These are phyloP conservation scores for Lachancea mirantina DNA, from an alignment of 805 yeast genomes.

Conservation along the genomic window DNA sequence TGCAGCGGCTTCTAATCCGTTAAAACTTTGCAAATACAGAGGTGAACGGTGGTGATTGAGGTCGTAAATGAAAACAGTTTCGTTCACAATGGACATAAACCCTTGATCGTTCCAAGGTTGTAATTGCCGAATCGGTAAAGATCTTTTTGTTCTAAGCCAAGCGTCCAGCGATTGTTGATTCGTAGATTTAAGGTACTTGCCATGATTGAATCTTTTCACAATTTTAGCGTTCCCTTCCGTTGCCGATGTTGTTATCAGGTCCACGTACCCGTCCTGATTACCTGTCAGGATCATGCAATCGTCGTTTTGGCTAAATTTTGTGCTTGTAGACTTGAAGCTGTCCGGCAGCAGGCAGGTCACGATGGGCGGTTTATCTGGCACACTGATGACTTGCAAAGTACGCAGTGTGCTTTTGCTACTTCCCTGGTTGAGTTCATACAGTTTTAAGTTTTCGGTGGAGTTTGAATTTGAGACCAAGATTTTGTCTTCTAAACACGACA, in stretches of 20 bases:
- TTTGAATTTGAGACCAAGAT: conserved; percentile 16
- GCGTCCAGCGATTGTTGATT: conserved; percentile 12
- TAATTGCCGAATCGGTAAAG: conserved; percentile 19
- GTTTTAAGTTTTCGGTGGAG: conserved; percentile 14
- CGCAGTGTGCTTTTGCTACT: conserved; percentile 9
- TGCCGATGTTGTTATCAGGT: conserved; percentile 52
- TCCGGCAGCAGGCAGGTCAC: conserved; percentile 12
- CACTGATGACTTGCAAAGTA: conserved; percentile 20
- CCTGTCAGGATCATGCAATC: conserved; percentile 49
- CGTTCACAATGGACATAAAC: conserved; percentile 57
- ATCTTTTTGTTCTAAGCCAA: conserved; percentile 12
- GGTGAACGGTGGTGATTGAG: conserved; percentile 38
- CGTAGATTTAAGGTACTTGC: conserved; percentile 44
- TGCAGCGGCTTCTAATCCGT: conserved; percentile 20
- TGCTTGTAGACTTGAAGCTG: conserved; percentile 5
- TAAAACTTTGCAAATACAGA: conserved; percentile 19
- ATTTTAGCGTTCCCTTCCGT: conserved; percentile 58
- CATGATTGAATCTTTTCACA: conserved; percentile 71
- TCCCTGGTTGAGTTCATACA: conserved; percentile 7
- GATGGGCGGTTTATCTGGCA: conserved; percentile 21
- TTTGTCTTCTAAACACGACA: conserved; percentile 13
- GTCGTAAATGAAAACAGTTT: conserved; percentile 74
- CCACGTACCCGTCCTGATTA: conserved; percentile 67
- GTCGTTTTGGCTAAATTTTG: conserved; percentile 11
- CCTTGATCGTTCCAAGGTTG: conserved; percentile 22